Evolutionary conservation across 1,284 basidiomycete genomes (phyloP).

Genomic region (Thelephora terrestris): DNA sequence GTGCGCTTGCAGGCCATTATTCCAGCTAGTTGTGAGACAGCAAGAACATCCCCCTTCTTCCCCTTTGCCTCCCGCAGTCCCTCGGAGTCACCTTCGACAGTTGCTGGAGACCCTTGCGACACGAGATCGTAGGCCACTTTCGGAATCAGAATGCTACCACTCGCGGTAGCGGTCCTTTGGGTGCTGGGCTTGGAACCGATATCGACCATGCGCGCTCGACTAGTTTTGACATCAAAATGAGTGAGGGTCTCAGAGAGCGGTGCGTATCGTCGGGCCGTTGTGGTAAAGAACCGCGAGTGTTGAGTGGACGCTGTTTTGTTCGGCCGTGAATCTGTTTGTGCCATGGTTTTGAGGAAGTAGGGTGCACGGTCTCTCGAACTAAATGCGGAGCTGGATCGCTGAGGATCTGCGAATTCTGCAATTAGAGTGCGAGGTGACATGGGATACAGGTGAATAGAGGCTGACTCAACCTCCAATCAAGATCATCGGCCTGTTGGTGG

Average conservation of each 20-base stretch:
- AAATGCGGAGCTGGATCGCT: neutral
- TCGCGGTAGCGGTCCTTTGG: constrained; percentile 63
- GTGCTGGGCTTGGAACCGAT: constrained; percentile 60
- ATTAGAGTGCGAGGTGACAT: constrained; percentile 7
- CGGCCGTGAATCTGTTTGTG: neutral
- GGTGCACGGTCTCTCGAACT: neutral
- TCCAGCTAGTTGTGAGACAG: constrained; percentile 73
- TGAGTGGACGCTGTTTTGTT: neutral
- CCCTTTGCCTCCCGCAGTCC: constrained; percentile 26
- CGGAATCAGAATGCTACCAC: constrained; percentile 68
- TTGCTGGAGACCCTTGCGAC: constrained; percentile 24
- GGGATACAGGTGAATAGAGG: constrained; percentile 16
- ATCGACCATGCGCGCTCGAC: constrained; percentile 75
- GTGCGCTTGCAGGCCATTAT: constrained; percentile 85
- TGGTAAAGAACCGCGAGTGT: neutral
- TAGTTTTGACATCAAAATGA: constrained; percentile 55
- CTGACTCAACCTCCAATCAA: constrained; percentile 78
- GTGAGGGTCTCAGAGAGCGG: constrained; percentile 31
- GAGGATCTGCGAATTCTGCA: constrained; percentile 9
- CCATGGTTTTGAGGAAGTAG: neutral
- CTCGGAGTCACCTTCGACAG: constrained; percentile 6
- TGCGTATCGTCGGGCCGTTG: constrained; percentile 3
- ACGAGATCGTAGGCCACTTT: constrained; percentile 54
- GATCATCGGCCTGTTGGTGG: constrained; percentile 80
- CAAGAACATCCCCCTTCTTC: constrained; percentile 74